Evolutionary conservation across 2,329 filamentous ascomycete species (phyloP), one percentile per base, ranked within the genome.

Genomic region (Aschersonia sp.): DNA sequence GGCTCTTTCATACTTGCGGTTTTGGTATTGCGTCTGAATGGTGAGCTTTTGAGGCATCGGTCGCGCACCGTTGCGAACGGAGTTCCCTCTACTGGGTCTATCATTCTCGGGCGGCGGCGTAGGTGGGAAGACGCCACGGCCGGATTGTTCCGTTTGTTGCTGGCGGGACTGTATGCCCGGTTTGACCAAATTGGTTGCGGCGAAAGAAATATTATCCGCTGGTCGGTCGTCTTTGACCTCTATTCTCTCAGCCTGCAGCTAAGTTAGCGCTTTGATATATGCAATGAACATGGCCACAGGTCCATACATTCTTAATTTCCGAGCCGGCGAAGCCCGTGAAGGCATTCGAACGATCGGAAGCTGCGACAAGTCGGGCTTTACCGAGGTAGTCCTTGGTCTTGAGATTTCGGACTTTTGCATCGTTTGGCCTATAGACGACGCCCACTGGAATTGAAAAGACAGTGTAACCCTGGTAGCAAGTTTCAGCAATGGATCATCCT

Each of bases 361-460:
- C 85, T 30, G 92, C 92, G 7, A 98, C 86, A 35, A 98, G 72
- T 50, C 87, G 79, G n/a, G 92, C 88, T 66, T 95, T 95, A 51
- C 92, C 92, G 4, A 98, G 79, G 58, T 98, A 98, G 61, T 98
- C 89, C 63, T 97, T 97, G 29, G 88, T 87, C 71, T 95, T 95
- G 58, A 98, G 72, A 59, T 98, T 98, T 67, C 94, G 94, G 55
- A 98, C 92, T 66, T 98, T 98, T 53, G 92, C 89, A 59, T 94
- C 89, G 61, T 95, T 97, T 29, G 92, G 92, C 49, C 92, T 76
- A 66, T 97, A 98, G 12, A 98, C 78, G 32, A 95, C 86, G 30
- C 92, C 92, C 10, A 97, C 89, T 0, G 92, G 92, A 47, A 97
- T 97, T 0, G 89, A 97, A 68, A 98, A 98, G 41, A 98, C 92